Percentiles rank a stretch among this genome's conserved stretches.
These are phyloP conservation scores for Nidula niveotomentosa DNA, from an alignment of 1,284 basidiomycete genomes.

Conservation along the genomic window DNA sequence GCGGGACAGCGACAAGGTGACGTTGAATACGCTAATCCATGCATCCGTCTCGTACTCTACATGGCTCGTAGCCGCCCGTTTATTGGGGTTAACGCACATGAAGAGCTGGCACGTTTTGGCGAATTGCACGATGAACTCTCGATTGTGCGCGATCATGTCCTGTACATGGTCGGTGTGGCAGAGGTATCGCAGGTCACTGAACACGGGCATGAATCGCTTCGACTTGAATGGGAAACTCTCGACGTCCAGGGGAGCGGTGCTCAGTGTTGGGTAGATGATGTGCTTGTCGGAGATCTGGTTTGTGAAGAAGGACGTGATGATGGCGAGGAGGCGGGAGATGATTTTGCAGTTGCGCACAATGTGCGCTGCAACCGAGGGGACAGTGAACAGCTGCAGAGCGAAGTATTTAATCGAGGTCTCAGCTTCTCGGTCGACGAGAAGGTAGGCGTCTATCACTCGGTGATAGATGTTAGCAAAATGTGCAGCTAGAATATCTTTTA, in stretches of 20 bases:
- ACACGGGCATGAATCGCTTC: conserved; percentile 91
- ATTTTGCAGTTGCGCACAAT: conserved; percentile 78
- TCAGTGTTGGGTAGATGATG: conserved; percentile 48
- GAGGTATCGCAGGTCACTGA: conserved; percentile 79
- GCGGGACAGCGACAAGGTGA: conserved; percentile 84
- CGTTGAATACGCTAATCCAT: conserved; percentile 93
- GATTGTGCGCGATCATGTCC: conserved; percentile 67
- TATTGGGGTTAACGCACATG: conserved; percentile 89
- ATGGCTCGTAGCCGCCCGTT: conserved; percentile 78
- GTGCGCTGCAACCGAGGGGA: conserved; percentile 80
- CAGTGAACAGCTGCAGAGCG: conserved; percentile 87
- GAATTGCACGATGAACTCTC: conserved; percentile 57
- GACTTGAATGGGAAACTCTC: conserved; percentile 88
- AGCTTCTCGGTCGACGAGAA: conserved; percentile 88
- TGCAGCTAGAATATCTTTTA: conserved; percentile 50
- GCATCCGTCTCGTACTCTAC: conserved; percentile 94
- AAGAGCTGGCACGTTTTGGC: conserved; percentile 79
- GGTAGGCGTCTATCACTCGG: conserved; percentile 86
- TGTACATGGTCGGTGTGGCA: conserved; percentile 80
- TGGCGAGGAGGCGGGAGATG: conserved; percentile 73
- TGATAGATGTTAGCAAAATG: conserved; percentile 87
- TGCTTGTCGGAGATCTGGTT: conserved; percentile 75
- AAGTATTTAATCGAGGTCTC: conserved; percentile 94
- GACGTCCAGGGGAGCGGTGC: conserved; percentile 60
- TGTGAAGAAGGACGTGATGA: conserved; percentile 88